A percentile compares a stretch with the other conserved stretches of the same genome.
Evolutionary conservation across 345 rosid species (phyloP).

Genomic region (Hibiscus trionum): DNA sequence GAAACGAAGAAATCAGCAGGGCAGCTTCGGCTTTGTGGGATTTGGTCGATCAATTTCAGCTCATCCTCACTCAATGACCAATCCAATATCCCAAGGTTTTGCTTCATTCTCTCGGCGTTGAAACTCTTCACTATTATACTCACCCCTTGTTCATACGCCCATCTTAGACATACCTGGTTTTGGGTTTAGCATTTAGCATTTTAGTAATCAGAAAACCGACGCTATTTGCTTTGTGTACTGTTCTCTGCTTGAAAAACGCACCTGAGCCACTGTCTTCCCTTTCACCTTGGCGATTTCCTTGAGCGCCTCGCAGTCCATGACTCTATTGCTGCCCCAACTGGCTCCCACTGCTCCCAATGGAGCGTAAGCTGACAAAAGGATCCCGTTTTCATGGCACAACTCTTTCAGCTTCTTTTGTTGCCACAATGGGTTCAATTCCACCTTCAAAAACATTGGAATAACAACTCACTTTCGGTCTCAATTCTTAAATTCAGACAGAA

Average conservation of each 20-base stretch:
- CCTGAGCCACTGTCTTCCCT: constrained; percentile 77
- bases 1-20: too few species aligned
- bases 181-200: too few species aligned
- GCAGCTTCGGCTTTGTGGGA: neutral
- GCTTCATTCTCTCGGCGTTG: neutral
- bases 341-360: constrained; percentile 59
- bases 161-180: neutral
- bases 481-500: neutral
- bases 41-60: neutral
- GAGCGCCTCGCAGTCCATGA: constrained; percentile 49
- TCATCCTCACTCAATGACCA: neutral
- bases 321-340: constrained; percentile 53
- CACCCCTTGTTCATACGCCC: neutral
- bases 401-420: neutral
- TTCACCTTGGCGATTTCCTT: constrained; percentile 53
- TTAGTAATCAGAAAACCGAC: too few species aligned
- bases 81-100: neutral
- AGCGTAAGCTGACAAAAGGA: constrained; percentile 45
- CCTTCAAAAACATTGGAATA: neutral
- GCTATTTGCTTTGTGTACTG: too few species aligned
- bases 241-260: neutral
- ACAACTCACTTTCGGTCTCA: neutral
- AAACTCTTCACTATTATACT: neutral
- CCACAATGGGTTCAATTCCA: neutral
- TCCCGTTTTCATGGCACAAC: neutral